phyloP scores from a whole-genome alignment of 345 rosid genomes.

The Excoecaria cochinchinensis region DNA sequence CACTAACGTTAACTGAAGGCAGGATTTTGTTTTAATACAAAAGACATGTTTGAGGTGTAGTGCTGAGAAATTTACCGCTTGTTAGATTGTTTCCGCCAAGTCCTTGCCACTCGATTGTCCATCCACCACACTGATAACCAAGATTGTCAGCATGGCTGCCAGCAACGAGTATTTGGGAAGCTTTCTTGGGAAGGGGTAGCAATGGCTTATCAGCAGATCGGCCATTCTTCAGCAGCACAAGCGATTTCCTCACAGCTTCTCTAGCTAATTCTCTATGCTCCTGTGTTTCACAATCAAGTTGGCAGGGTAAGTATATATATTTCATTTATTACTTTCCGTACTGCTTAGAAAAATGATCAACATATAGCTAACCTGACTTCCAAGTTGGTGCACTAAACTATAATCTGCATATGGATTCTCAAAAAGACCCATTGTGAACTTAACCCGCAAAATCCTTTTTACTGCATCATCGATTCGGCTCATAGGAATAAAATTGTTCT shows the following conservation, averaged over 20 bases:
- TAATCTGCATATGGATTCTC: conserved; percentile 87
- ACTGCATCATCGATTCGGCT: conserved; percentile 94
- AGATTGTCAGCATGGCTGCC: conserved; percentile 93
- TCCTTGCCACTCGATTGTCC: conserved; percentile 98
- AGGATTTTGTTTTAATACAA: background rate
- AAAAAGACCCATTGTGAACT: conserved; percentile 87
- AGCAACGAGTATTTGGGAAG: conserved; percentile 74
- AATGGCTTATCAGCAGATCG: conserved; percentile 49
- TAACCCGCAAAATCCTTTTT: conserved; percentile 71
- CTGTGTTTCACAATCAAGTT: conserved; percentile 34
- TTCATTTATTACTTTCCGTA: background rate
- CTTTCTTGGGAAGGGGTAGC: conserved; percentile 80
- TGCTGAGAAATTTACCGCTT: conserved; percentile 46
- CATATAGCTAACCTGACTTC: conserved; percentile 59
- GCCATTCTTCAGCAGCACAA: conserved; percentile 89
- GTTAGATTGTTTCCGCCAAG: conserved; percentile 65
- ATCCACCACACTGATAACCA: conserved; percentile 98
- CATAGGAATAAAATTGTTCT: conserved; percentile 55
- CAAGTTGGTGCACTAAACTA: conserved; percentile 71
- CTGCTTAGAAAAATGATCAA: background rate
- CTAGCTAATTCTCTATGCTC: conserved; percentile 93
- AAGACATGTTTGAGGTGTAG: background rate
- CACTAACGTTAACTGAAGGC: background rate
- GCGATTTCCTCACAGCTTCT: conserved; percentile 95
- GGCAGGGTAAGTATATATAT: background rate